Conservation (phyloP, 805 yeast genomes). For the Ogataea chonburiensis region DNA sequence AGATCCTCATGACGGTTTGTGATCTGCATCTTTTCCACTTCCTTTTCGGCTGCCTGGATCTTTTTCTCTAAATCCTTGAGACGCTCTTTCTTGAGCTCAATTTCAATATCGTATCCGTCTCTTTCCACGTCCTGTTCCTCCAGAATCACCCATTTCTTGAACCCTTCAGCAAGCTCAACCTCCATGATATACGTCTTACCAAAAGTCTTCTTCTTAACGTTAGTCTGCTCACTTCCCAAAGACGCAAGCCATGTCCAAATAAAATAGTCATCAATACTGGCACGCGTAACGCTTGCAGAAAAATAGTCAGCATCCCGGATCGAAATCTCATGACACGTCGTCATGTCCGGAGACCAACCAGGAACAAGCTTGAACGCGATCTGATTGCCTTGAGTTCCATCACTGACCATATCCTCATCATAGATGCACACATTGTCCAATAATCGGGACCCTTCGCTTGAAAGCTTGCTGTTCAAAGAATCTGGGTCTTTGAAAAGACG, state of each 20-base stretch:
- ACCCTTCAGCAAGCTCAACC: slow-evolving; percentile 72
- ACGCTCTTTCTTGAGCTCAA: slow-evolving; percentile 35
- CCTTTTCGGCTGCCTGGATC: slow-evolving; percentile 29
- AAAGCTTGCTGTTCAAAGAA: slow-evolving; percentile 60
- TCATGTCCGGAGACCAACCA: slow-evolving; percentile 38
- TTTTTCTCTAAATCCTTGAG: slow-evolving; percentile 30
- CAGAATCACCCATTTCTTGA: slow-evolving; percentile 72
- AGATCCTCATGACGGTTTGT: slow-evolving; percentile 16
- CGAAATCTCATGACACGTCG: slow-evolving; percentile 24
- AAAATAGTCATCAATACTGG: slow-evolving; percentile 80
- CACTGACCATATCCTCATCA: slow-evolving; percentile 37
- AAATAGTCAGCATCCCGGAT: slow-evolving; percentile 32
- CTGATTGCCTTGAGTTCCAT: slow-evolving; percentile 36
- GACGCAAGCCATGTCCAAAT: slow-evolving; percentile 91
- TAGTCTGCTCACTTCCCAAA: slow-evolving; percentile 70
- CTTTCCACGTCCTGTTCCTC: slow-evolving; percentile 58
- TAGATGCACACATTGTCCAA: slow-evolving; percentile 38
- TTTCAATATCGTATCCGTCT: slow-evolving; percentile 36
- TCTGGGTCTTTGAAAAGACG: slow-evolving; percentile 60
- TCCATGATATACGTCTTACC: slow-evolving; percentile 83
- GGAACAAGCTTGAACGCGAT: slow-evolving; percentile 31
- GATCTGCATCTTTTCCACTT: slow-evolving; percentile 23
- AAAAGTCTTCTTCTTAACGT: slow-evolving; percentile 61
- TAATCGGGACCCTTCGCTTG: slow-evolving; percentile 69
- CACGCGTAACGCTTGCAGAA: slow-evolving; percentile 52